phyloP scores from a whole-genome alignment of 2,329 filamentous ascomycete species.

The Shiraia bambusicola region DNA sequence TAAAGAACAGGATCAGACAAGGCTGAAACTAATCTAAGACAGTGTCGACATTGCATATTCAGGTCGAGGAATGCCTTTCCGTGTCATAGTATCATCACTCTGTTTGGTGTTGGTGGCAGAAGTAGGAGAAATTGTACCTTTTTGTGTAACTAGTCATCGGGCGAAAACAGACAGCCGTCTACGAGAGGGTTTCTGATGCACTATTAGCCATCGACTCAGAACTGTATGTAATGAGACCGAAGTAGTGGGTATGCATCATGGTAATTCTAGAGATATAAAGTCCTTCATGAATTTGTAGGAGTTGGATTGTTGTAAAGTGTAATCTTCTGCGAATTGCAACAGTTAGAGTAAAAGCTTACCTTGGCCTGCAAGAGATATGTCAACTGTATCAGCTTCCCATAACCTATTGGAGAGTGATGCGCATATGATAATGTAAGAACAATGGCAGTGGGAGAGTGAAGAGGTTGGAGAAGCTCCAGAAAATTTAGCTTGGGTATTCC shows the following conservation, averaged over 20 bases:
- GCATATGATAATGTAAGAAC: conserved; percentile 19
- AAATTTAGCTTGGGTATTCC: conserved; percentile 21
- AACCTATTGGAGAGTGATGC: conserved; percentile 6
- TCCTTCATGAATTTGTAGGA: conserved; percentile 59
- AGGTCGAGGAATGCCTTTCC: conserved; percentile 70
- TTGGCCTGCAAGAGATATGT: conserved; percentile 3
- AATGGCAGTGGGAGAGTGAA: conserved; percentile 4
- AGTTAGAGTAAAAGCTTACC: conserved; percentile 19
- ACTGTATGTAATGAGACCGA: neutral
- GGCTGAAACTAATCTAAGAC: conserved; percentile 67
- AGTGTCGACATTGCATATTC: conserved; percentile 65
- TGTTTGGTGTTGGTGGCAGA: conserved; percentile 29
- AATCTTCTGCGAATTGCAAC: conserved; percentile 47
- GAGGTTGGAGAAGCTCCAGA: conserved; percentile 20
- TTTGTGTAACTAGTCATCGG: conserved; percentile 9
- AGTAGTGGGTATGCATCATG: conserved; percentile 48
- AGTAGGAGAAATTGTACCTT: conserved; percentile 46
- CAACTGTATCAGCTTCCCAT: conserved; percentile 16
- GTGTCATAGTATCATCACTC: conserved; percentile 65
- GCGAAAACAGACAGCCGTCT: no score
- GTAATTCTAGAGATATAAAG: conserved; percentile 57
- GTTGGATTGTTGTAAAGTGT: conserved; percentile 57
- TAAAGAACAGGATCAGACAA: conserved; percentile 59
- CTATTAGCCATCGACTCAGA: conserved; percentile 20
- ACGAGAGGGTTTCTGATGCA: conserved; percentile 3